These are phyloP conservation scores for Lipomyces anomalus DNA, from an alignment of 805 yeast species.

Conservation along the genomic window DNA sequence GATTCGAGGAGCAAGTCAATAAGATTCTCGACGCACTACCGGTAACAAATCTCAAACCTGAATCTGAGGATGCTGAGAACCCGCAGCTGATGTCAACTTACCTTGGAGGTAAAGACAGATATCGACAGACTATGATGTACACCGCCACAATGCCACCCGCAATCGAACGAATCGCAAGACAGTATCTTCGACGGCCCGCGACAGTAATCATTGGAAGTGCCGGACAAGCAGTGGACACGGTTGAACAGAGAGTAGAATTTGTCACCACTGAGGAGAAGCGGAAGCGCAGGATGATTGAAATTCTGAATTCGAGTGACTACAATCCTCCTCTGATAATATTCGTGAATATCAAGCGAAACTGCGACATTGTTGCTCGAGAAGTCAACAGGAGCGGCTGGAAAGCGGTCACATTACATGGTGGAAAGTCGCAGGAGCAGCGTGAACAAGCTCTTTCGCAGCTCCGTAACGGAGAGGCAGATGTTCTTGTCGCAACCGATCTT, in stretches of 20 bases:
- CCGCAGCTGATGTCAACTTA: slow-evolving; percentile 21
- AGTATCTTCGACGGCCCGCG: slow-evolving; percentile 57
- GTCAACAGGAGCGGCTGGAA: slow-evolving; percentile 43
- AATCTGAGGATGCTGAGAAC: slow-evolving; percentile 25
- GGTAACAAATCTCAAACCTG: slow-evolving; percentile 39
- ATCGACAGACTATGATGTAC: slow-evolving; percentile 75
- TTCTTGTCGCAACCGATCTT: slow-evolving; percentile 86
- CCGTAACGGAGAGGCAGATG: slow-evolving; percentile 48
- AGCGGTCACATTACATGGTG: slow-evolving; percentile 74
- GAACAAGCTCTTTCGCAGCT: slow-evolving; percentile 67
- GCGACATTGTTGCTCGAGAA: slow-evolving; percentile 58
- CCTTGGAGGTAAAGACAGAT: slow-evolving; percentile 23
- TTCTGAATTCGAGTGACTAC: slow-evolving; percentile 35
- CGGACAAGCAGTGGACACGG: slow-evolving; percentile 60
- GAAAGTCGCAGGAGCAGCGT: slow-evolving; percentile 77
- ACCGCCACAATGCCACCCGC: slow-evolving; percentile 86
- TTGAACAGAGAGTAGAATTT: slow-evolving; percentile 62
- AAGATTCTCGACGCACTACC: slow-evolving; percentile 56
- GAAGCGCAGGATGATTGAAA: slow-evolving; percentile 39
- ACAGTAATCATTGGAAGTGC: slow-evolving; percentile 62
- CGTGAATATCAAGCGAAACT: slow-evolving; percentile 68
- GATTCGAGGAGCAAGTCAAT: slow-evolving; percentile 76
- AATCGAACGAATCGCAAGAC: slow-evolving; percentile 60
- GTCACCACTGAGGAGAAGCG: slow-evolving; percentile 44
- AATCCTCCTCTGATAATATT: slow-evolving; percentile 68